Conservation (phyloP, 371 early-diverging fungal species). For the Rhizopus arrhizus region DNA sequence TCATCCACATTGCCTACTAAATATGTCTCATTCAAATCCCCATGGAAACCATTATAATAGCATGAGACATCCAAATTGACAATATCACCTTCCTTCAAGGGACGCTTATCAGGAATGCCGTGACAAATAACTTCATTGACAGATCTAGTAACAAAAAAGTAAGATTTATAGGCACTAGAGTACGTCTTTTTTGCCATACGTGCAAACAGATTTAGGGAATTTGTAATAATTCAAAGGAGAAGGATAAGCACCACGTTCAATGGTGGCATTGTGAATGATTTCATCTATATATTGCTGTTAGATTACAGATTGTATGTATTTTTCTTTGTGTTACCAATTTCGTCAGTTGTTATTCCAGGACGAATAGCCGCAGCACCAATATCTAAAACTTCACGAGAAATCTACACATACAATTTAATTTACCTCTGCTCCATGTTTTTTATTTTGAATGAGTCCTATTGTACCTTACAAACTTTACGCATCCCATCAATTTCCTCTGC, state of each 20-base stretch:
- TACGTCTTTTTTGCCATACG: conserved; percentile 39
- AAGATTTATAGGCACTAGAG: background rate
- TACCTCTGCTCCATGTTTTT: background rate
- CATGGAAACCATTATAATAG: conserved; percentile 89
- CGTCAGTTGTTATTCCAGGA: conserved; percentile 90
- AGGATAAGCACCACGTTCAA: conserved; percentile 89
- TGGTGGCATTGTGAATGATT: conserved; percentile 85
- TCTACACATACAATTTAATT: conserved; percentile 28
- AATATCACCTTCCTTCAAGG: conserved; percentile 89
- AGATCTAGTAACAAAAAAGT: conserved; percentile 35
- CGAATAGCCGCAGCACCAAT: conserved; percentile 78
- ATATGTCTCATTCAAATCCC: conserved; percentile 90
- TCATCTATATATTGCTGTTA: conserved; percentile 54
- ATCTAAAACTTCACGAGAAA: conserved; percentile 87
- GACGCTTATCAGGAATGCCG: conserved; percentile 90
- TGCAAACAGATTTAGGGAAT: conserved; percentile 93
- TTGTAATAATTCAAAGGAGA: conserved; percentile 93
- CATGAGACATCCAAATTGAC: conserved; percentile 89
- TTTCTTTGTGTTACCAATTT: conserved; percentile 59
- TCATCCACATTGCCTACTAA: conserved; percentile 87
- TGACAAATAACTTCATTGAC: conserved; percentile 82
- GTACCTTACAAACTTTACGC: conserved; percentile 79
- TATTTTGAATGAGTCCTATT: background rate
- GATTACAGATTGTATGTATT: background rate
- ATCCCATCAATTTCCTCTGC: conserved; percentile 80